Percentiles rank a stretch among this genome's conserved stretches.
phyloP scores from a whole-genome alignment of 2,329 filamentous ascomycete genomes.

The Scedosporium minutisporum region DNA sequence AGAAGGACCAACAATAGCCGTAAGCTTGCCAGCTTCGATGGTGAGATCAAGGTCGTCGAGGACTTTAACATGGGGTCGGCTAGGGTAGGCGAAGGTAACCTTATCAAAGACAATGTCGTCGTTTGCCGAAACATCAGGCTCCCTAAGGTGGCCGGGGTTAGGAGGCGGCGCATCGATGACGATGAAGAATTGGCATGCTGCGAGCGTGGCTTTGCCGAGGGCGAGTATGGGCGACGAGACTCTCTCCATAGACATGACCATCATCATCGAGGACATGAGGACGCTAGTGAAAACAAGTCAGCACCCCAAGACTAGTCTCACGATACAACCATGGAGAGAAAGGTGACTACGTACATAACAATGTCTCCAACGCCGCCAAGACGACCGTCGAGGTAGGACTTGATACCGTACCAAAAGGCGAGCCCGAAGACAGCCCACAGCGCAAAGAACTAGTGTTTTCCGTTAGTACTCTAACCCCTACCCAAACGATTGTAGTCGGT shows the following conservation, averaged over 20 bases:
- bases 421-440: conserved; percentile 44
- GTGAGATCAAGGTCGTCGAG: conserved; percentile 47
- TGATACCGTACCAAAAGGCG: conserved; percentile 54
- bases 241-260: conserved; percentile 46
- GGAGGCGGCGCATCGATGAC: conserved; percentile 40
- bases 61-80: conserved; percentile 53
- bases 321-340: too few relatives aligned
- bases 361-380: conserved; percentile 42
- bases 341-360: conserved; percentile 34
- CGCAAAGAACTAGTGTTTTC: conserved; percentile 35
- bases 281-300: conserved; percentile 22
- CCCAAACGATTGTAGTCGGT: too few relatives aligned
- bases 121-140: conserved; percentile 26
- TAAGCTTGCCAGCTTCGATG: conserved; percentile 56
- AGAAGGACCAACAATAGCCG: conserved; percentile 65
- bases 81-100: conserved; percentile 66
- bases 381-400: conserved; percentile 34
- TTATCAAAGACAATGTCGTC: conserved; percentile 42
- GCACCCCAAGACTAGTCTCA: background rate
- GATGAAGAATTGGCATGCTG: conserved; percentile 47
- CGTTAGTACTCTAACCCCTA: background rate
- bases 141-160: conserved; percentile 23
- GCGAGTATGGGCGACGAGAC: conserved; percentile 50
- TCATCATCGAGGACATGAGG: conserved; percentile 48
- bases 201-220: conserved; percentile 45